Evolutionary conservation across 352 stramenopile genomes (phyloP).

Genomic region (Phytophthora idaei): DNA sequence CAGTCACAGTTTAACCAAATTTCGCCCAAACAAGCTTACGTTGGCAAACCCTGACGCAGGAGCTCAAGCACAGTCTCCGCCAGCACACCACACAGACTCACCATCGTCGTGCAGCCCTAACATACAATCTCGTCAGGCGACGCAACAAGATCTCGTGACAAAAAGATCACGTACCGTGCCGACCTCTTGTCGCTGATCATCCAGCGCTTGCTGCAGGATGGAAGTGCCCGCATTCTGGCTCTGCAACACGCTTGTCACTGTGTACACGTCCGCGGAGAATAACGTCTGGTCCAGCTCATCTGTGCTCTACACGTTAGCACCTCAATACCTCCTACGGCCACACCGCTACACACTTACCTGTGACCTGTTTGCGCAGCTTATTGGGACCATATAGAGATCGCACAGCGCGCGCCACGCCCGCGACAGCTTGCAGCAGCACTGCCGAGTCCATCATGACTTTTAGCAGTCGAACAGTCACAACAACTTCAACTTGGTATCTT

Average conservation of each 20-base stretch:
- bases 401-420: conserved; percentile 21
- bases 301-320: conserved; percentile 1
- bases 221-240: conserved; percentile 34
- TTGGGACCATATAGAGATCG: conserved; percentile 35
- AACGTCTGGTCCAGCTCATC: conserved; percentile 28
- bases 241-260: conserved; percentile 26
- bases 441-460: neutral
- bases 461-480: neutral
- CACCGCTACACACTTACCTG: conserved; percentile 5
- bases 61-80: conserved; percentile 23
- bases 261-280: conserved; percentile 30
- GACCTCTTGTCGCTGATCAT: conserved; percentile 20
- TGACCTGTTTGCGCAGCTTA: conserved; percentile 37
- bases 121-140: conserved; percentile 8
- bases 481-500: neutral
- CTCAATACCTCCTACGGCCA: neutral
- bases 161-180: conserved; percentile 22
- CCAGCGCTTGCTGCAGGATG: conserved; percentile 34
- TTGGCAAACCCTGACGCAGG: conserved; percentile 13
- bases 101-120: conserved; percentile 30
- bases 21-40: conserved; percentile 3
- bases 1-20: neutral
- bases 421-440: conserved; percentile 29
- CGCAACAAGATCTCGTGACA: neutral
- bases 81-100: conserved; percentile 28